phyloP scores from a whole-genome alignment of 2,329 filamentous ascomycete species.

The Botrytis fabae region DNA sequence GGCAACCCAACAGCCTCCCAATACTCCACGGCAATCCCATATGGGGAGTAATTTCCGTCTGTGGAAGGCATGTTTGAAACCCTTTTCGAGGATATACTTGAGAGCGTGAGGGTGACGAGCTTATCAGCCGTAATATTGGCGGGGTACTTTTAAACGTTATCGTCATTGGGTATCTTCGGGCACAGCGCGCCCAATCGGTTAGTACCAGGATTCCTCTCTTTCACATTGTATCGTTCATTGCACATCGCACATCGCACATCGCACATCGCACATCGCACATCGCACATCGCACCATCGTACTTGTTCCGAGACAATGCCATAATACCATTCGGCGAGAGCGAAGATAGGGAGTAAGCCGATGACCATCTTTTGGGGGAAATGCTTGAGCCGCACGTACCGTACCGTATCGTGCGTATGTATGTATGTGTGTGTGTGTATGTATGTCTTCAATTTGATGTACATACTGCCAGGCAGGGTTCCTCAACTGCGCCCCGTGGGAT shows the following conservation, averaged over 20 bases:
- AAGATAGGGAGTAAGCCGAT: background rate
- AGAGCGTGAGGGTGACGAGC: background rate
- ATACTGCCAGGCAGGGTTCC: background rate
- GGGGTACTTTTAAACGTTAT: slow-evolving; percentile 11
- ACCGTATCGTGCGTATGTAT: background rate
- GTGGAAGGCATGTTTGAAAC: background rate
- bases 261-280: background rate
- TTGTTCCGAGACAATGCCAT: background rate
- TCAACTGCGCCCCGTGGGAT: slow-evolving; percentile 1
- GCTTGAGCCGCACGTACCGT: background rate
- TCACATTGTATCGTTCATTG: background rate
- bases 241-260: background rate
- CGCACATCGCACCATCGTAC: background rate
- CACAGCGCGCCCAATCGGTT: slow-evolving; percentile 11
- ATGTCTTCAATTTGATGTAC: background rate
- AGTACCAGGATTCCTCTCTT: background rate
- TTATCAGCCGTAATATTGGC: background rate
- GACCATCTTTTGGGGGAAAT: background rate
- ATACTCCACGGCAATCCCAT: background rate
- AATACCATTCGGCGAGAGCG: background rate
- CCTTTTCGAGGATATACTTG: background rate
- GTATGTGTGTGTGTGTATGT: no score
- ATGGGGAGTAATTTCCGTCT: background rate
- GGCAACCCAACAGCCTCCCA: background rate
- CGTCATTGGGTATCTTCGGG: slow-evolving; percentile 18